A percentile compares a stretch with the other conserved stretches of the same genome.
Evolutionary conservation across 2,329 filamentous ascomycete genomes (phyloP).

Genomic region (Blastomyces emzantsi): DNA sequence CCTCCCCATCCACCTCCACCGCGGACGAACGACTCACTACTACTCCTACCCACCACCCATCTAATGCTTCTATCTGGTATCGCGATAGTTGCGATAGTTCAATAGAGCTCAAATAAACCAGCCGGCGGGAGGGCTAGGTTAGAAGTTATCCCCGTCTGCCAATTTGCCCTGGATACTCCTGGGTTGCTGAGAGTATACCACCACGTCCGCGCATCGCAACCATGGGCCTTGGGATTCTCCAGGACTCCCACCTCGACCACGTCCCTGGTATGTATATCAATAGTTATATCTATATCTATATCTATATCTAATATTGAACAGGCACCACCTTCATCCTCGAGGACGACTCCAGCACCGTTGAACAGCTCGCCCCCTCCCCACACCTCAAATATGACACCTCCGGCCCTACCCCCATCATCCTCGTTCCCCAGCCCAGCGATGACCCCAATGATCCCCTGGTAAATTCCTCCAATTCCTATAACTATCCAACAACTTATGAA

Average conservation of each 20-base stretch:
- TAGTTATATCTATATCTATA: background rate
- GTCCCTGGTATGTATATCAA: slow-evolving; percentile 56
- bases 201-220: slow-evolving; percentile 12
- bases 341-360: slow-evolving; percentile 41
- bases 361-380: slow-evolving; percentile 28
- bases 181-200: too few species aligned
- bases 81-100: too few species aligned
- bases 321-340: slow-evolving; percentile 52
- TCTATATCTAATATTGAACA: slow-evolving; percentile 13
- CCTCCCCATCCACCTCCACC: too few species aligned
- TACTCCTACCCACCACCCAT: too few species aligned
- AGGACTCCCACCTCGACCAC: slow-evolving; percentile 55
- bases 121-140: too few species aligned
- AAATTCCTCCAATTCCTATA: slow-evolving; percentile 32
- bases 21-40: too few species aligned
- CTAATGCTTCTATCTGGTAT: too few species aligned
- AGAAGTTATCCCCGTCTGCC: too few species aligned
- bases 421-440: slow-evolving; percentile 84
- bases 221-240: slow-evolving; percentile 67
- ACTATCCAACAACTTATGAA: slow-evolving; percentile 14
- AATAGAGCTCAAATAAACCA: too few species aligned
- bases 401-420: slow-evolving; percentile 60
- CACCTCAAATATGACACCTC: slow-evolving; percentile 63
- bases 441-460: slow-evolving; percentile 82
- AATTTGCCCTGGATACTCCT: too few species aligned